These are phyloP conservation scores for Alternaria gansuensis DNA, from an alignment of 2,329 filamentous ascomycete species.

Conservation along the genomic window DNA sequence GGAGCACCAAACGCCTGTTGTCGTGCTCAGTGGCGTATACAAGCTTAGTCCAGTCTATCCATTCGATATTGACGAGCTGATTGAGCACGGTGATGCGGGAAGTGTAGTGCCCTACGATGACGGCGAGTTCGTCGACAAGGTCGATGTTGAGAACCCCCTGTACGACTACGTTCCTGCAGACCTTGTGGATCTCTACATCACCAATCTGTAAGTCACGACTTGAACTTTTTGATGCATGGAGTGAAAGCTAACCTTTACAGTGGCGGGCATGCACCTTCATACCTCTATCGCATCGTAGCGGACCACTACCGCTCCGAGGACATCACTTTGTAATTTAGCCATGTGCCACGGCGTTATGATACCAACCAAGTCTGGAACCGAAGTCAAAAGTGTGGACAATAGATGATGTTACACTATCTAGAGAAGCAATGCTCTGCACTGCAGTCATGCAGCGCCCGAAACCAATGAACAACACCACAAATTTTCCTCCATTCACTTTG, in stretches of 20 bases:
- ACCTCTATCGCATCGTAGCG: slow-evolving; percentile 75
- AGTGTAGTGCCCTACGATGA: slow-evolving; percentile 80
- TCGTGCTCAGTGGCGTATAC: slow-evolving; percentile 90
- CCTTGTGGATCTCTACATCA: slow-evolving; percentile 81
- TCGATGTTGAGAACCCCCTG: slow-evolving; percentile 79
- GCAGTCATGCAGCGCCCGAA: background rate
- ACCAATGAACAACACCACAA: slow-evolving; percentile 4
- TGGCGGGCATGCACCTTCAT: slow-evolving; percentile 73
- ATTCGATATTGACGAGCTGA: slow-evolving; percentile 79
- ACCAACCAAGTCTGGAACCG: slow-evolving; percentile 1
- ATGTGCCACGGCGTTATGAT: slow-evolving; percentile 11
- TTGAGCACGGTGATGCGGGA: slow-evolving; percentile 86
- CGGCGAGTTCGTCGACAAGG: slow-evolving; percentile 77
- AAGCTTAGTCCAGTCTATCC: slow-evolving; percentile 91
- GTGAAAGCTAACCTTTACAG: slow-evolving; percentile 51
- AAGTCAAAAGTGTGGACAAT: background rate
- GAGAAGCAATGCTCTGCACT: background rate
- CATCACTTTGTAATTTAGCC: slow-evolving; percentile 59
- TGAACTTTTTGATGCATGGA: slow-evolving; percentile 5
- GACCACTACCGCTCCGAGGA: slow-evolving; percentile 81
- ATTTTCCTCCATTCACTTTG: background rate
- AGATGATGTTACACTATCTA: background rate
- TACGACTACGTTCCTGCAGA: slow-evolving; percentile 85
- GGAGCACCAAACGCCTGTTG: slow-evolving; percentile 81
- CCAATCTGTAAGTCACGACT: slow-evolving; percentile 72